Evolutionary conservation across 768 basidiomycete genomes (phyloP).

Genomic region (Harrya chromipes): DNA sequence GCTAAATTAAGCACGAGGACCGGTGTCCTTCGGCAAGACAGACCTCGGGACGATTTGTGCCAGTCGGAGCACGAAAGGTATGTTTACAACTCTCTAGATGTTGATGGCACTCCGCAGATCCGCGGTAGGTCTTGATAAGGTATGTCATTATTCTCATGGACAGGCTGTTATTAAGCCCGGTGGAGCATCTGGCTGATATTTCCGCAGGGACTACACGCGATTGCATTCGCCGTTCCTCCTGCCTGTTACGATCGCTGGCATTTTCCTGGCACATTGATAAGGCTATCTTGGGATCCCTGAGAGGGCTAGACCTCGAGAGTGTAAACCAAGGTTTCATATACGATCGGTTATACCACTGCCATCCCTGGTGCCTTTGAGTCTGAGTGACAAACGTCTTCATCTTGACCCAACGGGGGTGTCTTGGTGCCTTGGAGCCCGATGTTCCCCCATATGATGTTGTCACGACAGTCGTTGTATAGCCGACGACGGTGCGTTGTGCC

Average conservation of each 20-base stretch:
- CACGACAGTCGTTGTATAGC: constrained; percentile 4
- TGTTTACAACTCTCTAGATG: constrained; percentile 1
- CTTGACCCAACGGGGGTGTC: constrained; percentile 7
- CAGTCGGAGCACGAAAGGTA: constrained; percentile 1
- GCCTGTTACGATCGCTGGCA: constrained; percentile 17
- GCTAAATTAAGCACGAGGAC: constrained; percentile 3
- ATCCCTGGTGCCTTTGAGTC: constrained; percentile 22
- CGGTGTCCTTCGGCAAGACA: not conserved
- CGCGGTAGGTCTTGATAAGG: constrained; percentile 24
- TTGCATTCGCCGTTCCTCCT: constrained; percentile 24
- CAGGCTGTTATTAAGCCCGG: constrained; percentile 12
- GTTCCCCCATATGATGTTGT: constrained; percentile 6
- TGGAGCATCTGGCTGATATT: constrained; percentile 19
- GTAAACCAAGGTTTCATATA: constrained; percentile 19
- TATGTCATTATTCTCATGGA: constrained; percentile 26
- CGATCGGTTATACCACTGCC: constrained; percentile 14
- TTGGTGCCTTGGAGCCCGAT: constrained; percentile 22
- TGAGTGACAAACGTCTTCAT: constrained; percentile 8
- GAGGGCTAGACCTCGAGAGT: constrained; percentile 23
- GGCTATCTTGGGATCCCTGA: constrained; percentile 28
- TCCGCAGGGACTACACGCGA: constrained; percentile 19
- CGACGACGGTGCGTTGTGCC: constrained; percentile 3
- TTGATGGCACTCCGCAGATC: constrained; percentile 25
- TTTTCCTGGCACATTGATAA: constrained; percentile 25
- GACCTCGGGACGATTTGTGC: constrained; percentile 13